These are phyloP conservation scores for Myotisia sp. DNA, from an alignment of 2,329 filamentous ascomycete genomes.

Conservation along the genomic window DNA sequence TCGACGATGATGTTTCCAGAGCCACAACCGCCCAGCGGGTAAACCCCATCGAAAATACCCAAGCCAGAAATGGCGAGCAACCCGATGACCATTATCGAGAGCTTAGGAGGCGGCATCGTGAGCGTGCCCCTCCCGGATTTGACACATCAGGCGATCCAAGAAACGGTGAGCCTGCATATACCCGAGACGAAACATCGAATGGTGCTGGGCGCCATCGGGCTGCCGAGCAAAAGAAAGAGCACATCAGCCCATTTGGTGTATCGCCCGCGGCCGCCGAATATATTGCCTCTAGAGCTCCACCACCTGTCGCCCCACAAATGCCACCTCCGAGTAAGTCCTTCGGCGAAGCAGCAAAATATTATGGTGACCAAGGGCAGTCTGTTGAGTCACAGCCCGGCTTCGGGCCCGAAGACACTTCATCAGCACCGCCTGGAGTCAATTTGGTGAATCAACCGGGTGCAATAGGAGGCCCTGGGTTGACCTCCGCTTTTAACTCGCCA, in stretches of 20 bases:
- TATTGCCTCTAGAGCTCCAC: too few relatives aligned
- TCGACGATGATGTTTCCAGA: too few relatives aligned
- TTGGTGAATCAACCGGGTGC: slow-evolving; percentile 32
- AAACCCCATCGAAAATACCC: too few relatives aligned
- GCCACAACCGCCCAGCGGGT: too few relatives aligned
- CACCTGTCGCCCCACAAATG: slow-evolving; percentile 3
- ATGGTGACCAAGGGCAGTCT: slow-evolving; percentile 47
- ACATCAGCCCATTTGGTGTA: too few relatives aligned
- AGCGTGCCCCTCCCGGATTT: slow-evolving; percentile 12
- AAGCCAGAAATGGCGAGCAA: slow-evolving; percentile 1
- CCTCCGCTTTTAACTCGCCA: neutral
- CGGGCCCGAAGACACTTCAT: slow-evolving; percentile 31
- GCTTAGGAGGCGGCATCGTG: slow-evolving; percentile 12
- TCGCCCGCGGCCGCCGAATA: too few relatives aligned
- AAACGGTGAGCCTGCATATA: too few relatives aligned
- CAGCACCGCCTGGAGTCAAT: slow-evolving; percentile 43
- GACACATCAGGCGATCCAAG: too few relatives aligned
- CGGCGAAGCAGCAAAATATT: slow-evolving; percentile 47
- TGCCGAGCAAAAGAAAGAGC: too few relatives aligned
- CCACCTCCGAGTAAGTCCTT: slow-evolving; percentile 18
- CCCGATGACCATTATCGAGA: slow-evolving; percentile 5
- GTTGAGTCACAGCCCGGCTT: slow-evolving; percentile 47
- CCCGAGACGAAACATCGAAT: too few relatives aligned
- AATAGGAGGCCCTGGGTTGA: too few relatives aligned
- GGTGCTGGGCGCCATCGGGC: too few relatives aligned